Evolutionary conservation across 371 early-diverging fungal genomes (phyloP), one percentile per base, ranked within the genome.

Genomic region (Mucor lusitanicus): DNA sequence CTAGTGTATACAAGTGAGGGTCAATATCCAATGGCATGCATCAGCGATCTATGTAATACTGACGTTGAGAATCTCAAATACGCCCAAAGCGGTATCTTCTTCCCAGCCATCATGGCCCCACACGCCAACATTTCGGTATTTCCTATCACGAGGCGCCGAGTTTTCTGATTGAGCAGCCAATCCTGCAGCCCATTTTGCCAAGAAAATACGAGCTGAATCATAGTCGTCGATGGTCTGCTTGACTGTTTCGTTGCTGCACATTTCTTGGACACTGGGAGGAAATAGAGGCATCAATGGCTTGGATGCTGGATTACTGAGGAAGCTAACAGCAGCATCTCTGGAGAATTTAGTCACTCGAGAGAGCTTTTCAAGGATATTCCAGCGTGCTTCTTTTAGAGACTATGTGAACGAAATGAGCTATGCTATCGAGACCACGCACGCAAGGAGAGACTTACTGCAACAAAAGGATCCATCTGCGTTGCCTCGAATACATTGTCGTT

Each of bases 181-280:
- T 27, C 88, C 88, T 0, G 90, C 89, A 0, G 96, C 95, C 91
- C 92, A 96, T 64, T 88, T 89, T 0, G 94, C 94, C 21, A 96
- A 76, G 65, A 94, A 97, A 11, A 94, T 84, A 1, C 92, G 84
- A 0, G 95, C 96, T 25, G 89, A 83, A 67, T 94, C 95, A 70
- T 95, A 96, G 50, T 97, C 97, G 39, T 87, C 82, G 62, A 83
- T 84, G 0, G 83, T 78, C n/a, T 69, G 68, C 44, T 83, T 73
- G 12, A 88, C 80, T 35, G 86, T 71, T 25, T 76, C 74, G 21
- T 71, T 78, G 78, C 61, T 75, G 70, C 63, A 60, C 21, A 82
- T 58, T 17, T 69, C 61, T 70, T 79, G 79, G 1, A 91, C 59
- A 39, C 82, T 73, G 39, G 90, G 82, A 25, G 95, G 90, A 35